A percentile compares a stretch with the other conserved stretches of the same genome.
Conservation (phyloP, 2,329 filamentous ascomycete genomes). For the Sordariomycetes sp. region DNA sequence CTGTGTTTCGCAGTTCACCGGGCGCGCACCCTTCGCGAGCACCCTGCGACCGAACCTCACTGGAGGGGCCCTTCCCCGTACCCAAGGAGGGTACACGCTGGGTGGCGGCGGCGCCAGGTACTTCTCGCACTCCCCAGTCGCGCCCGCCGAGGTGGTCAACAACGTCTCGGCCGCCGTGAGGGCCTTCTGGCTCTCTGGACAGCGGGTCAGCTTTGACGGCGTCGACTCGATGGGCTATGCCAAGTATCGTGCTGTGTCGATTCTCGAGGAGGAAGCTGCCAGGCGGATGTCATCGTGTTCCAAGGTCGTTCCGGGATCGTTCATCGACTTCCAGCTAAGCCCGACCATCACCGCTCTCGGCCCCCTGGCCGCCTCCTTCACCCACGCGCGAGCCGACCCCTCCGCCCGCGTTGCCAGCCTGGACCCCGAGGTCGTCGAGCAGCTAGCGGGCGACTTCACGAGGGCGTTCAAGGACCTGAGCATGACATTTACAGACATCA, state of each 20-base stretch:
- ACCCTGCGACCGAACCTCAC: constrained; percentile 87
- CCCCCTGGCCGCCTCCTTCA: constrained; percentile 50
- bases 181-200: constrained; percentile 83
- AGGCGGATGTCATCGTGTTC: constrained; percentile 53
- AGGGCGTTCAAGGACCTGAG: constrained; percentile 77
- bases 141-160: constrained; percentile 81
- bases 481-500: constrained; percentile 69
- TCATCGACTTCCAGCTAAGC: constrained; percentile 77
- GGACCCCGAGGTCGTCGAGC: constrained; percentile 73
- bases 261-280: constrained; percentile 61
- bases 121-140: constrained; percentile 80
- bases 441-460: constrained; percentile 80
- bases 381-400: constrained; percentile 13
- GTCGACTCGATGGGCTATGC: constrained; percentile 62
- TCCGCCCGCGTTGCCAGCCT: constrained; percentile 47
- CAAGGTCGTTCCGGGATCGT: constrained; percentile 58
- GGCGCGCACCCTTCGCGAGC: constrained; percentile 75
- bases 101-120: constrained; percentile 56
- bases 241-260: constrained; percentile 67
- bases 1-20: constrained; percentile 50
- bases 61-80: constrained; percentile 72
- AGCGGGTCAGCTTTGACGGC: constrained; percentile 82
- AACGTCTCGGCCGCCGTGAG: constrained; percentile 92
- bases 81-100: constrained; percentile 78
- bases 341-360: constrained; percentile 85